Evolutionary conservation across 306 rosid species (phyloP), one percentile per base, ranked within the genome.

Genomic region (Vigna mungo): DNA sequence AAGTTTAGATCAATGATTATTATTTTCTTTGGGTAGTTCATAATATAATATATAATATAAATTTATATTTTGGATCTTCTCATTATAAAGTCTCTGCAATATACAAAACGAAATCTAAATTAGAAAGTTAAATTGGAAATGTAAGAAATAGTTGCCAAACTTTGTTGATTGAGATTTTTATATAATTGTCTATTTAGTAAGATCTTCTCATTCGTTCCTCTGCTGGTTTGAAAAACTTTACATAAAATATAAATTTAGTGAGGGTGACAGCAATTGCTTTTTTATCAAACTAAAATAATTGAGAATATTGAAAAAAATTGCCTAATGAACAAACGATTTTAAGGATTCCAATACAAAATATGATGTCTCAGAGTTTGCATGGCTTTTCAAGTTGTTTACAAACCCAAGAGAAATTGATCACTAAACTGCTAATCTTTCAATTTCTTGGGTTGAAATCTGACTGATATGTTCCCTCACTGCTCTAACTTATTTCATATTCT

Each of bases 401-500:
- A 77, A 70, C 43, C 27, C 12, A 43, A 18, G 68, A 18, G 68
- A 49, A 78, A 44, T 52, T 62, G 25, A 60, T 32, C 52, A 77
- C 27, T 0, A 51, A 71, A 73, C 27, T 44, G 8, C 34, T 13
- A 15, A 51, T 74, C 34, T 36, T 25, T 82, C 62, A 55, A 52
- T 11, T 68, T 70, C 60, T 23, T 15, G 14, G 60, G 44, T 25
- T 61, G 34, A 54, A 76, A 53, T 66, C 18, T 68, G 71, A 25
- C 61, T 30, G 20, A 27, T 32, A 32, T 30, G 3, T 17, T 64
- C 5, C 41, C 70, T 66, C 56, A 30, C 9, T 72, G 52, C 69
- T 72, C 68, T 65, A 25, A 74, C 84, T 59, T 52, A 21, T 67
- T 56, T 86, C 77, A 85, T 27, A 85, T 37, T 85, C 98, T 92